A percentile compares a stretch with the other conserved stretches of the same genome.
Conservation (phyloP, 192 early-diverging fungal genomes). For the Coemansia sp. region DNA sequence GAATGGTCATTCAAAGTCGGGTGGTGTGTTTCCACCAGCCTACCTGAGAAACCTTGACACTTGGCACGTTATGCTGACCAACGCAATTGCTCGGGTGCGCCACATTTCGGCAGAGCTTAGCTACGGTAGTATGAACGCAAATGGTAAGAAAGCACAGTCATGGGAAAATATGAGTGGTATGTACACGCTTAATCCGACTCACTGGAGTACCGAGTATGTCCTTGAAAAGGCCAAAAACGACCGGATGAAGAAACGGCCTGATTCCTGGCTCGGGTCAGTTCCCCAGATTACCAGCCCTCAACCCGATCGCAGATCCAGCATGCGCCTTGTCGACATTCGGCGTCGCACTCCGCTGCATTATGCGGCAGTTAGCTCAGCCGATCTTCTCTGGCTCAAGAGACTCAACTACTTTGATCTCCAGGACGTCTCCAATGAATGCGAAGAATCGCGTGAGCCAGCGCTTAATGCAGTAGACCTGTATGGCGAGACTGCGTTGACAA, state of each 20-base stretch:
- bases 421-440: slow-evolving; percentile 19
- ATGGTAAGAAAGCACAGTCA: slow-evolving; percentile 3
- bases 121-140: slow-evolving; percentile 9
- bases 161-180: slow-evolving; percentile 17
- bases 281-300: slow-evolving; percentile 17
- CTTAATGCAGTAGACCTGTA: slow-evolving; percentile 26
- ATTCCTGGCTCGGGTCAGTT: slow-evolving; percentile 43
- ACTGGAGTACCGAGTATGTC: slow-evolving; percentile 43
- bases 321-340: slow-evolving; percentile 21
- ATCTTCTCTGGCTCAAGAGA: slow-evolving; percentile 39
- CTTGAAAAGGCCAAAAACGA: slow-evolving; percentile 36
- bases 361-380: slow-evolving; percentile 25
- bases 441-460: slow-evolving; percentile 13
- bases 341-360: slow-evolving; percentile 48
- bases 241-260: slow-evolving; percentile 14
- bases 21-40: slow-evolving; percentile 19
- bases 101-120: slow-evolving; percentile 9
- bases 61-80: slow-evolving; percentile 28
- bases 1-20: background rate
- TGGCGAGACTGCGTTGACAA: slow-evolving; percentile 46
- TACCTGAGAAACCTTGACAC: slow-evolving; percentile 34
- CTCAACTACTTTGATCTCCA: slow-evolving; percentile 29
- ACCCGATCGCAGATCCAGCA: slow-evolving; percentile 16
- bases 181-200: slow-evolving; percentile 18
- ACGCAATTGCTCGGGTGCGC: slow-evolving; percentile 29